Base-by-base conservation (phyloP, 1,139 yeast genomes). In the Ashbya aceris region DNA sequence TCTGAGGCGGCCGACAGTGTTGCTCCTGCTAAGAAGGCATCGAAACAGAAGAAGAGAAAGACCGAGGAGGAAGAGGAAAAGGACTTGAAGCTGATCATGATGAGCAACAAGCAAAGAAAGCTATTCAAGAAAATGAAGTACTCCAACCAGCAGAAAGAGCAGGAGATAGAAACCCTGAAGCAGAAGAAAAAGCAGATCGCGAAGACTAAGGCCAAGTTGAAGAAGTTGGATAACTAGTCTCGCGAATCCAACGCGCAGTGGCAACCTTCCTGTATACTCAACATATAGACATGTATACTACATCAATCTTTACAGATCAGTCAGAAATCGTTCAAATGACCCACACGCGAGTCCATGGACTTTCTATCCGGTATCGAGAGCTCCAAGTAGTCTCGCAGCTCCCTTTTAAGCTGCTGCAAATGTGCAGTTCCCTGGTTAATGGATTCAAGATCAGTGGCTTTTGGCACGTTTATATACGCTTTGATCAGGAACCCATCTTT, bases 61-160 rank as follows among this genome's bases (percentile, higher is more conserved):
- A 56, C 66, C 45, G 65, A 66, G 46, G 86, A 74, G 49, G 83
- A 79, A 45, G 95, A 83, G 67, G 94, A 82, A 60, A 83, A 83
- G 67, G 94, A 85, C 53, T 74, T 86, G 67, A 83, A 82, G 69
- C 82, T 79, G 76, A 86, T 87, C 62, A 91, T 91, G 98, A 89
- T 91, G 97, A 76, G 93, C 54, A 89, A 87, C 70, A 91, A 89
- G 67, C 95, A 91, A 69, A 83, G 89, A 73, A 86, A 85, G 67
- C 74, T 89, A 54, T 91, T 91, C 73, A 83, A 83, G 70, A 85
- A 85, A 80, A 85, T 91, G 94, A 93, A 86, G 70, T 81, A 86
- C 62, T 93, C 95, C 46, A 78, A 83, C 57, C 81, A 83, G 46
- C 80, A 85, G 75, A 84, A 86, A 68, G 91, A 84, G 60, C 75